Percentiles rank a stretch among this genome's conserved stretches.
These are phyloP conservation scores for Isoetes engelmannii DNA, from an alignment of 83 land plant genomes.

Conservation along the genomic window DNA sequence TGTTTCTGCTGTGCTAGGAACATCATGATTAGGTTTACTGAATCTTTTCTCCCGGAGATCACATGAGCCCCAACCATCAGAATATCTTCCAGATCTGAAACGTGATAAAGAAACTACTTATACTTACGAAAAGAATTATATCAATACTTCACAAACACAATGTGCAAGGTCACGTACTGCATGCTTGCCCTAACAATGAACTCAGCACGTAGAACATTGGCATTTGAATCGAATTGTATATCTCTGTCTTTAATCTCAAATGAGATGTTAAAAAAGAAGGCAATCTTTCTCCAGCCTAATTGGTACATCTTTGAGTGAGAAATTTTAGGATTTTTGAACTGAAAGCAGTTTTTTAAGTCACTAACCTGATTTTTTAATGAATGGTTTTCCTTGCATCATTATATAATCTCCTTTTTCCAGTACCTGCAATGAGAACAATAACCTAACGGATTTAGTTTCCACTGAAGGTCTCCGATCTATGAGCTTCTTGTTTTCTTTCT, in stretches of 20 bases:
- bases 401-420: slow-evolving; percentile 70
- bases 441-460: not conserved
- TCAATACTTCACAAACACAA: not conserved
- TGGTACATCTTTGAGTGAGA: not conserved
- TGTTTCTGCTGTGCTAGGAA: slow-evolving; percentile 94
- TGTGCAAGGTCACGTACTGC: slow-evolving; percentile 47
- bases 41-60: slow-evolving; percentile 76
- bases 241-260: slow-evolving; percentile 82
- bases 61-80: slow-evolving; percentile 96
- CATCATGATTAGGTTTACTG: slow-evolving; percentile 81
- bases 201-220: slow-evolving; percentile 81
- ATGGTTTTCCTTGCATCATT: slow-evolving; percentile 72
- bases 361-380: slow-evolving; percentile 75
- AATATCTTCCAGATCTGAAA: slow-evolving; percentile 74
- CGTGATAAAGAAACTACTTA: not conserved
- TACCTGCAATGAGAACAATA: slow-evolving; percentile 37
- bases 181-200: slow-evolving; percentile 81
- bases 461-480: not conserved
- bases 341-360: not conserved
- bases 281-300: slow-evolving; percentile 92
- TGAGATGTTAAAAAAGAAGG: slow-evolving; percentile 83
- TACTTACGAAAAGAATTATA: not conserved
- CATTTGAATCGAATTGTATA: slow-evolving; percentile 70
- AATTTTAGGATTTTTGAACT: not conserved
- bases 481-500: not conserved